A percentile compares a stretch with the other conserved stretches of the same genome.
Conservation (phyloP, 495 filamentous ascomycete species). For the Hamigera avellanea region DNA sequence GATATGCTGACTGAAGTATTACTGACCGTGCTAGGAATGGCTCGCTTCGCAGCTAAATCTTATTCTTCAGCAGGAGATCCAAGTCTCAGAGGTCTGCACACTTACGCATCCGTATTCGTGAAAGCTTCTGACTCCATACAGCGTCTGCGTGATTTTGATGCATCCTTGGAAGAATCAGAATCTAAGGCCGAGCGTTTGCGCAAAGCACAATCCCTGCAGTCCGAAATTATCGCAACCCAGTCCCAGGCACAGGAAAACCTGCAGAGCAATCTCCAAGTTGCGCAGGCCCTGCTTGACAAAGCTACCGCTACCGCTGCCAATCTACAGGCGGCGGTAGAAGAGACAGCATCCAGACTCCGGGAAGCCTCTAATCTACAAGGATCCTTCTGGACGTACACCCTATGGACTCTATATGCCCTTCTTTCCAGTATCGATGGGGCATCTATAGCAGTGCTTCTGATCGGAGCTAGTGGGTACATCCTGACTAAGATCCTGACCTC, state of each 20-base stretch:
- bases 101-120: neutral
- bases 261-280: conserved; percentile 20
- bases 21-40: conserved; percentile 19
- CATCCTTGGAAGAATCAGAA: conserved; percentile 23
- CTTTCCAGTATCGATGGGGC: conserved; percentile 13
- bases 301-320: conserved; percentile 24
- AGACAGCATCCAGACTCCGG: conserved; percentile 23
- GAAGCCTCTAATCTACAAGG: conserved; percentile 12
- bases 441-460: conserved; percentile 9
- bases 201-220: conserved; percentile 25
- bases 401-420: conserved; percentile 15
- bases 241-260: conserved; percentile 22
- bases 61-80: conserved; percentile 21
- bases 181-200: conserved; percentile 23
- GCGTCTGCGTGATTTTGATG: conserved; percentile 26
- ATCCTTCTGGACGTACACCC: conserved; percentile 10
- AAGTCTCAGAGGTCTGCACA: conserved; percentile 21
- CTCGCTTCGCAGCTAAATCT: conserved; percentile 15
- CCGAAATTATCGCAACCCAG: conserved; percentile 20
- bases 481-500: neutral
- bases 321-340: conserved; percentile 29
- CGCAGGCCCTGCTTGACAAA: conserved; percentile 28
- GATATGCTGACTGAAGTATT: neutral
- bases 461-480: conserved; percentile 11
- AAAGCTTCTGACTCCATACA: conserved; percentile 5